Percentiles rank a stretch among this genome's conserved stretches.
Evolutionary conservation across 257 asterid genomes (phyloP).

Genomic region (Solanum ossicruentum): DNA sequence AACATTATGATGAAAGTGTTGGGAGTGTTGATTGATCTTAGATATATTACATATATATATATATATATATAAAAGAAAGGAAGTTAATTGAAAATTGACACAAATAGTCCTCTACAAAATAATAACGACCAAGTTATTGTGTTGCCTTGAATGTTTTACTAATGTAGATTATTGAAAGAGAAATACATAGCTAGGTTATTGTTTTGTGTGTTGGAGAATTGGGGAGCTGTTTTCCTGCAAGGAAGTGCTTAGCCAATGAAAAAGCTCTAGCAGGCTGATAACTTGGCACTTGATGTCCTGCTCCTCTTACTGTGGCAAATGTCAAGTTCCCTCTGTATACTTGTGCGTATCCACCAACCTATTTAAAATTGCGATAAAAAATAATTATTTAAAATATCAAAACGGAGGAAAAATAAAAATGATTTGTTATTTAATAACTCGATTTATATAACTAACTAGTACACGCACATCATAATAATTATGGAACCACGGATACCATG

Average conservation of each 20-base stretch:
- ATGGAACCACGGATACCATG: slow-evolving; percentile 28
- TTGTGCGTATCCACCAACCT: slow-evolving; percentile 76
- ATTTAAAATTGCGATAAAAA: too few species aligned
- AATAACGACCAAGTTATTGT: not conserved
- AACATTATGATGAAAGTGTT: too few species aligned
- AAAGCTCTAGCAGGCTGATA: slow-evolving; percentile 60
- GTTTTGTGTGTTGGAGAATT: slow-evolving; percentile 6
- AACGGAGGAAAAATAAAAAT: too few species aligned
- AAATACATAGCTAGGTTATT: not conserved
- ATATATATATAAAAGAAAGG: too few species aligned
- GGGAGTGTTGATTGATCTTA: too few species aligned
- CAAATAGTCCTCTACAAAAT: too few species aligned
- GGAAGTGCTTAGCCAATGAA: slow-evolving; percentile 43
- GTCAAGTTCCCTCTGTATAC: slow-evolving; percentile 37
- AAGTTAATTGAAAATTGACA: too few species aligned
- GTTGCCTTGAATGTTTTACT: not conserved
- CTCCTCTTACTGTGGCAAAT: slow-evolving; percentile 66
- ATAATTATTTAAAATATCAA: too few species aligned
- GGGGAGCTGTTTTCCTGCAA: slow-evolving; percentile 40
- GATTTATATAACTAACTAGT: not conserved
- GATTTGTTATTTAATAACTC: too few species aligned
- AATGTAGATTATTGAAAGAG: not conserved
- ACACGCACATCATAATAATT: not conserved
- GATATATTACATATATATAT: too few species aligned
- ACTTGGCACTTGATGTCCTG: slow-evolving; percentile 89